Evolutionary conservation across 331 rosid genomes (phyloP), one percentile per base, ranked within the genome.

Genomic region (Spiraea crenata): DNA sequence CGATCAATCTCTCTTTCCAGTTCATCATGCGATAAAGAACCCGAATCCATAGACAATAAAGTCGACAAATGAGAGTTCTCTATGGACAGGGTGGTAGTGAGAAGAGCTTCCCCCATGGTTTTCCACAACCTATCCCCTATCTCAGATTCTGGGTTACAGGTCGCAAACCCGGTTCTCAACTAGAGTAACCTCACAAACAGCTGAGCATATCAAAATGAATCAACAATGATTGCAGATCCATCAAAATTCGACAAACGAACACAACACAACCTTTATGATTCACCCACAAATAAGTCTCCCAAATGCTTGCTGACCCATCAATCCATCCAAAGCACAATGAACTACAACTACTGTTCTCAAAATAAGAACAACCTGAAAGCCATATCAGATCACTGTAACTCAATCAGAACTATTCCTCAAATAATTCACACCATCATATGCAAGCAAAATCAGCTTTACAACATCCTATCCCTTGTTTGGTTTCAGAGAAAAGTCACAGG

Each of bases 51-150:
- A 9, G 86, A 82, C 76, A 82, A 44, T 37, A 78, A 73, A 16
- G 82, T 81, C 15, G 82, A 81, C 65, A 77, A 63, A 40, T 68
- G 82, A 58, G 72, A 75, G 50, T 61, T 82, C 72, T 82, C 86
- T 50, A 79, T 78, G 37, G 81, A 66, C 41, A 82, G 63, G 74
- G 82, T 70, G 74, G 82, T 70, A 9, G 85, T 82, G 62, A 82
- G 77, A 39, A 82, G 82, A 51, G 85, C 76, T 70, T 82, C 86
- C 72, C 78, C 86, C 83, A 82, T 78, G 69, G 39, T 50, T 20
- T 44, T 74, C 60, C 42, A 35, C 56, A 75, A 57, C 44, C 47
- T 57, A 15, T 60, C 19, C 25, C 71, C 54, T 55, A 51, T 49
- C 69, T 65, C 71, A 9, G 67, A 48, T 63, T 75, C 54, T 17